Conservation (phyloP, 2,329 filamentous ascomycete genomes). For the Talaromyces verruculosus region DNA sequence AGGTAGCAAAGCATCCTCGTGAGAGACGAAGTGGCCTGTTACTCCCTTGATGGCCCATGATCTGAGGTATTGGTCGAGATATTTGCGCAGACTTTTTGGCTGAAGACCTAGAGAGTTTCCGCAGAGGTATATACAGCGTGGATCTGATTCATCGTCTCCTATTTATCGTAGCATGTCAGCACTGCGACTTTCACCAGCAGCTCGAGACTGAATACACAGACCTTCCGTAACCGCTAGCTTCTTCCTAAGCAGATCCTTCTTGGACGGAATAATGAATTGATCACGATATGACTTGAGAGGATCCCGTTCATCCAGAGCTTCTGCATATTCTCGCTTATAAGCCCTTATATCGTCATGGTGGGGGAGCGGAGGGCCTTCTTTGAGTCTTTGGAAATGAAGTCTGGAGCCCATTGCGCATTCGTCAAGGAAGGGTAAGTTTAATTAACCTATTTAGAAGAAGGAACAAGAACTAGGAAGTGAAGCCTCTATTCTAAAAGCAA, state of each 20-base stretch:
- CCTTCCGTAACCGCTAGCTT: slow-evolving; percentile 52
- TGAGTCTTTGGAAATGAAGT: slow-evolving; percentile 31
- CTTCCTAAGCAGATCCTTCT: slow-evolving; percentile 66
- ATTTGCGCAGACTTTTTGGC: slow-evolving; percentile 64
- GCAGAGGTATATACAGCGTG: slow-evolving; percentile 73
- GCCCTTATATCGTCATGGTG: slow-evolving; percentile 31
- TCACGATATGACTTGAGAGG: slow-evolving; percentile 59
- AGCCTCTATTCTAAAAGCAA: background rate
- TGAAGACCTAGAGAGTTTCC: slow-evolving; percentile 88
- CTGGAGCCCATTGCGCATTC: slow-evolving; percentile 31
- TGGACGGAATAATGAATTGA: slow-evolving; percentile 76
- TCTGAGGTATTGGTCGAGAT: slow-evolving; percentile 70
- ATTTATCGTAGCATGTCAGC: background rate
- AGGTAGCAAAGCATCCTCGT: slow-evolving; percentile 66
- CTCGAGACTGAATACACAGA: slow-evolving; percentile 51
- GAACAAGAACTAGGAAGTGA: background rate
- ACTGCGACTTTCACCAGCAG: slow-evolving; percentile 28
- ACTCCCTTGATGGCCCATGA: slow-evolving; percentile 86
- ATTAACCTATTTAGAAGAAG: background rate
- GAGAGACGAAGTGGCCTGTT: slow-evolving; percentile 73
- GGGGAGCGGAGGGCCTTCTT: slow-evolving; percentile 28
- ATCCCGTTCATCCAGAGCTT: slow-evolving; percentile 60
- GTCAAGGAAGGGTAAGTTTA: background rate
- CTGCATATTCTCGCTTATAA: slow-evolving; percentile 41
- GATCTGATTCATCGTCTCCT: slow-evolving; percentile 30